Conservation (phyloP, 2,329 filamentous ascomycete species). For the Proliferodiscus dingleyae region DNA sequence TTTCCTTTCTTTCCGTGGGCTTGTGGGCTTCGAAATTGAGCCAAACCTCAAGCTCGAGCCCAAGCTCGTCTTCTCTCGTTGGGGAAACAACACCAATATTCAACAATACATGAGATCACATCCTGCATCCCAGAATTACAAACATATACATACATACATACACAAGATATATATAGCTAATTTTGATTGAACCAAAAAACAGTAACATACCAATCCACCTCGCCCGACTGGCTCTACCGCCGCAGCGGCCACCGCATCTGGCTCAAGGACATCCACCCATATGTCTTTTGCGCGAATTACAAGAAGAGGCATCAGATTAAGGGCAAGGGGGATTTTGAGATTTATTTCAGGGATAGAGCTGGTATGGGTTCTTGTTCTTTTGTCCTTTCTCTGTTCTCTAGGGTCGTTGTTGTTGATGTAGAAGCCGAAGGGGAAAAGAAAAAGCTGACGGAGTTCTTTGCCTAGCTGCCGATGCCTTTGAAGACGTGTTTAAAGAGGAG, state of each 20-base stretch:
- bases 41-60: too few relatives aligned
- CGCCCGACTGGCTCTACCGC: constrained; percentile 47
- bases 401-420: background rate
- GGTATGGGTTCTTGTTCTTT: constrained; percentile 22
- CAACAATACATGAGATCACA: too few relatives aligned
- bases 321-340: constrained; percentile 29
- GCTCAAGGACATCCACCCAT: constrained; percentile 51
- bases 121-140: too few relatives aligned
- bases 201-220: constrained; percentile 50
- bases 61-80: too few relatives aligned
- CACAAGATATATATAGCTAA: too few relatives aligned
- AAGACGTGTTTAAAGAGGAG: constrained; percentile 17
- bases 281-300: constrained; percentile 55
- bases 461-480: constrained; percentile 24
- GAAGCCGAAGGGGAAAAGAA: background rate
- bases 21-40: too few relatives aligned
- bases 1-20: too few relatives aligned
- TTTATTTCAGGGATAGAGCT: constrained; percentile 25
- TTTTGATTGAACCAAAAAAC: background rate
- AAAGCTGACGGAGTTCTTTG: constrained; percentile 3
- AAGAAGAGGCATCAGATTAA: constrained; percentile 48
- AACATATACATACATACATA: too few relatives aligned
- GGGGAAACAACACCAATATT: too few relatives aligned
- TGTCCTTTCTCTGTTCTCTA: background rate
- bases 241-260: constrained; percentile 44